Percentiles rank a stretch among this genome's conserved stretches.
phyloP scores from a whole-genome alignment of 768 basidiomycete genomes.

The Collybia mongolica region DNA sequence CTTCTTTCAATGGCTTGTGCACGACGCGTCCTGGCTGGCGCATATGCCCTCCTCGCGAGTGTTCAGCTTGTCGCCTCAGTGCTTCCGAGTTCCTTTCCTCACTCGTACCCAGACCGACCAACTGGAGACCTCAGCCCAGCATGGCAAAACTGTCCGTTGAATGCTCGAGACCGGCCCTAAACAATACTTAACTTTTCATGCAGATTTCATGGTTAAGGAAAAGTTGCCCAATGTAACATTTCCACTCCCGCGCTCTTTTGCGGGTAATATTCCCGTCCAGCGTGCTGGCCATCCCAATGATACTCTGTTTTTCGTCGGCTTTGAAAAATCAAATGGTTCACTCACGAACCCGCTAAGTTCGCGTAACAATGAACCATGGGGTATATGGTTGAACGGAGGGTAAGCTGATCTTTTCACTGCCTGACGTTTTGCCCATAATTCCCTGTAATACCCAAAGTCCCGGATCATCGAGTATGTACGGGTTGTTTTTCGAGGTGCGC shows the following conservation, averaged over 20 bases:
- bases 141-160: constrained; percentile 62
- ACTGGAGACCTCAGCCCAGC: constrained; percentile 46
- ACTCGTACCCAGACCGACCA: constrained; percentile 46
- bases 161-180: neutral
- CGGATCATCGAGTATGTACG: constrained; percentile 68
- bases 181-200: constrained; percentile 2
- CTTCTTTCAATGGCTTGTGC: constrained; percentile 13
- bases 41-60: constrained; percentile 20
- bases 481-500: constrained; percentile 63
- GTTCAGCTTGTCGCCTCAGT: constrained; percentile 19
- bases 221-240: constrained; percentile 64
- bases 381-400: constrained; percentile 77
- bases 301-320: constrained; percentile 66
- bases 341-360: constrained; percentile 38
- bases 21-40: constrained; percentile 20
- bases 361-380: constrained; percentile 56
- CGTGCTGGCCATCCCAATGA: constrained; percentile 60
- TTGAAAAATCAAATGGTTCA: constrained; percentile 56
- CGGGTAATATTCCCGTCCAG: constrained; percentile 64
- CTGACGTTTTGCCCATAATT: neutral
- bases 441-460: constrained; percentile 37
- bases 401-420: constrained; percentile 23
- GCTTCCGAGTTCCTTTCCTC: constrained; percentile 46
- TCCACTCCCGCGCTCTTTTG: constrained; percentile 48
- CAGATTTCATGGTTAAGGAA: constrained; percentile 61